Base-by-base conservation (phyloP, 352 stramenopile genomes). In the Pythium biforme region DNA sequence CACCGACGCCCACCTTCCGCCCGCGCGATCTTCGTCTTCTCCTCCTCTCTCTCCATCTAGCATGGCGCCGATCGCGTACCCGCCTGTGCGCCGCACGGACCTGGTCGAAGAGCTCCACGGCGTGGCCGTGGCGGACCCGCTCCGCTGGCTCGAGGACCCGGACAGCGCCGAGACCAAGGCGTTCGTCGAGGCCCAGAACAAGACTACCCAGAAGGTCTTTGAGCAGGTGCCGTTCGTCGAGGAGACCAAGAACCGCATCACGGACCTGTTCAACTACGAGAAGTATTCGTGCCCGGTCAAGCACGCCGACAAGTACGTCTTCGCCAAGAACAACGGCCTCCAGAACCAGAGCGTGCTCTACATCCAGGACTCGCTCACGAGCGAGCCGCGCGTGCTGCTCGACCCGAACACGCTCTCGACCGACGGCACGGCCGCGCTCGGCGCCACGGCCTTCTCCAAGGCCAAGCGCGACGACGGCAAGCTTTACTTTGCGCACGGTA, bases 341-440 rank as follows among this genome's bases (percentile, higher is more conserved):
- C 84, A 95, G 73, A 94, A 95, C 73, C 88, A 96, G 73, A 79
- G 69, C 62, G 88, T 96, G 40, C 59, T 94, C 54, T 97, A 96
- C 74, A 92, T 94, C 68, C 83, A 96, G 64, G 83, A 88, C 59
- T 62, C 75, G 50, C 66, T 95, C 34, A 74, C 73, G 29, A 72
- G 73, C 23, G 73, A 88, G 43, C 80, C 88, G 8, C 68, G 74
- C 22, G 80, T 95, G 67, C 66, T 97, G 49, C 56, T 97, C 48
- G 86, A 97, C 66, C 85, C 89, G 4, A 97, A 96, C 54, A 75
- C 83, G 3, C 63, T 96, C 27, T 80, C 82, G 14, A 70, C 59
- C 40, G 64, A 96, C 53, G 88, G 88, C 40, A 97, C 88, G 14
- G 79, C 76, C 3, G 85, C 86, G 17, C 74, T 97, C 7, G 77